These are phyloP conservation scores for Mortierella sp. DNA, from an alignment of 371 early-diverging fungal genomes.

Conservation along the genomic window DNA sequence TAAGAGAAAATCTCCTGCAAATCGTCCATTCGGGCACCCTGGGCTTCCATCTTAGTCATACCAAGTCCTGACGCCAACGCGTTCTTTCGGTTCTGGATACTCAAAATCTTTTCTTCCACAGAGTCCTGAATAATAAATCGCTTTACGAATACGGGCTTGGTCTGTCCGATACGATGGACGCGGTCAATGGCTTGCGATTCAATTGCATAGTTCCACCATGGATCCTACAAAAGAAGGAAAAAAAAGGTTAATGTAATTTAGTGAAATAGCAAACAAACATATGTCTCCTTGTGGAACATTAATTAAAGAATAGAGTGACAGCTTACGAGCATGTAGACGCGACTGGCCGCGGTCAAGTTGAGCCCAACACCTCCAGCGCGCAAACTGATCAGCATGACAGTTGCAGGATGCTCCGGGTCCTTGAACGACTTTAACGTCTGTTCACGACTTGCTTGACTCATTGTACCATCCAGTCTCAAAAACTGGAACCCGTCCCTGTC, in stretches of 20 bases:
- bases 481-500: slow-evolving; percentile 63
- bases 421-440: slow-evolving; percentile 70
- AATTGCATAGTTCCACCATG: slow-evolving; percentile 89
- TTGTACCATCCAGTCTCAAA: slow-evolving; percentile 80
- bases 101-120: slow-evolving; percentile 76
- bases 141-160: slow-evolving; percentile 69
- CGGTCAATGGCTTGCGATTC: slow-evolving; percentile 92
- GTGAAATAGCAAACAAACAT: not conserved
- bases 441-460: slow-evolving; percentile 72
- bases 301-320: not conserved
- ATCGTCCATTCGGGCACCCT: slow-evolving; percentile 65
- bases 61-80: slow-evolving; percentile 68
- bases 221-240: slow-evolving; percentile 66
- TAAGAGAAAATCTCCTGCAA: slow-evolving; percentile 60
- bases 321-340: slow-evolving; percentile 76
- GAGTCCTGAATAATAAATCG: slow-evolving; percentile 70
- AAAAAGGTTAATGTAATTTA: not conserved
- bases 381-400: slow-evolving; percentile 82
- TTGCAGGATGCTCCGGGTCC: slow-evolving; percentile 59
- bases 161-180: slow-evolving; percentile 89
- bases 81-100: slow-evolving; percentile 72
- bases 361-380: slow-evolving; percentile 87
- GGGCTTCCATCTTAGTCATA: slow-evolving; percentile 64
- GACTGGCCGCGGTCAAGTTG: slow-evolving; percentile 86
- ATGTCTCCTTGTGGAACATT: not conserved